Conservation (phyloP, 192 early-diverging fungal species). For the Coemansia sp. region DNA sequence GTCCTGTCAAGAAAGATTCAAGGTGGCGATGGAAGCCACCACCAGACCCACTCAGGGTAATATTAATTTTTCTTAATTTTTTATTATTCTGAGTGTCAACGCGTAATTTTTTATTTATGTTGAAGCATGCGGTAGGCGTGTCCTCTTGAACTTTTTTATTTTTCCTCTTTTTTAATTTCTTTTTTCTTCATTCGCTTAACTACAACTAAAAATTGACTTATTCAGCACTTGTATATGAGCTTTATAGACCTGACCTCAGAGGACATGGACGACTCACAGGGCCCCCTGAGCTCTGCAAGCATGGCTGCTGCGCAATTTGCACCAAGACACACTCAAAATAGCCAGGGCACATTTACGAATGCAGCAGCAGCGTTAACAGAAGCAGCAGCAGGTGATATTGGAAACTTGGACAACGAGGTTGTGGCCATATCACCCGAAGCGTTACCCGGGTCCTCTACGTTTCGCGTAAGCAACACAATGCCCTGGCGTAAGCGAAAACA, state of each 20-base stretch:
- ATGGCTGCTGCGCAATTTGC: constrained; percentile 1
- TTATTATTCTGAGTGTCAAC: too few species aligned
- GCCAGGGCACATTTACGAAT: too few species aligned
- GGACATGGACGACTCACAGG: constrained; percentile 13
- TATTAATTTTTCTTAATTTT: too few species aligned
- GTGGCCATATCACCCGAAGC: not conserved
- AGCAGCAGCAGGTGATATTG: not conserved
- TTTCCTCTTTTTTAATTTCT: not conserved
- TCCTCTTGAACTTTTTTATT: not conserved
- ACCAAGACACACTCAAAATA: too few species aligned
- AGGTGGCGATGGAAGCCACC: too few species aligned
- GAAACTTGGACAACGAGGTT: not conserved
- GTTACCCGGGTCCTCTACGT: not conserved
- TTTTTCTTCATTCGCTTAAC: not conserved
- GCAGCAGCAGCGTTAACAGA: too few species aligned
- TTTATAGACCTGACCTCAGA: constrained; percentile 44
- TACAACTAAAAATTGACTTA: not conserved
- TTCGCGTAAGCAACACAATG: not conserved
- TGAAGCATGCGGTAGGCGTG: not conserved
- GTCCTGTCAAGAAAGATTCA: too few species aligned
- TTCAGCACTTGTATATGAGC: constrained; percentile 16
- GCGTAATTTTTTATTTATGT: constrained; percentile 4
- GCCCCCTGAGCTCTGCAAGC: too few species aligned
- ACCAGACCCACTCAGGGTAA: too few species aligned
- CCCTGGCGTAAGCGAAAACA: not conserved